A percentile compares a stretch with the other conserved stretches of the same genome.
Conservation (phyloP, 495 filamentous ascomycete species). For the Talaromyces stipitatus region DNA sequence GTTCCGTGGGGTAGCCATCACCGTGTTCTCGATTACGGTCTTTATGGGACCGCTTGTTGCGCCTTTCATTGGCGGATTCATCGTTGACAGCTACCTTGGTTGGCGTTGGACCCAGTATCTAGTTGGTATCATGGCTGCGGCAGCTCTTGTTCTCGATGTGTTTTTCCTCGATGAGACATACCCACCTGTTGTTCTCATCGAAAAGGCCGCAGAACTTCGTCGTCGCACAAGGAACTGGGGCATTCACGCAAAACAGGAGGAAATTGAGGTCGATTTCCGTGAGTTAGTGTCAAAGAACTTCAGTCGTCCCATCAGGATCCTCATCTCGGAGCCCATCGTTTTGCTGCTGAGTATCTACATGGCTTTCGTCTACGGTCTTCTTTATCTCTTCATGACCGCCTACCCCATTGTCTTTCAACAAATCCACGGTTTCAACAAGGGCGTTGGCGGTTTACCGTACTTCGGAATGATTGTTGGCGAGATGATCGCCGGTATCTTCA, state of each 20-base stretch:
- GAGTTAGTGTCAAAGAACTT: constrained; percentile 82
- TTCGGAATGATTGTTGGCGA: constrained; percentile 76
- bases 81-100: constrained; percentile 57
- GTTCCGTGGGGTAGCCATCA: constrained; percentile 67
- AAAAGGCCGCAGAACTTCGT: constrained; percentile 70
- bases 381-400: constrained; percentile 76
- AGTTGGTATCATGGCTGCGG: constrained; percentile 65
- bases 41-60: constrained; percentile 77
- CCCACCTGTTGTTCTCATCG: constrained; percentile 68
- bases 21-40: constrained; percentile 72
- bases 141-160: constrained; percentile 61
- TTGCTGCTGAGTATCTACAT: constrained; percentile 69
- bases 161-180: constrained; percentile 79
- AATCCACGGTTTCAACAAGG: constrained; percentile 58
- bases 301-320: constrained; percentile 66
- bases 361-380: constrained; percentile 72
- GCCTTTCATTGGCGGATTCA: constrained; percentile 82
- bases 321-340: constrained; percentile 77
- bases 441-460: constrained; percentile 67
- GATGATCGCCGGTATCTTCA: constrained; percentile 55
- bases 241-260: constrained; percentile 89
- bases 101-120: constrained; percentile 87
- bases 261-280: constrained; percentile 77
- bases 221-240: constrained; percentile 85
- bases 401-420: constrained; percentile 73